Evolutionary conservation across 176 grass and related monocot species (phyloP).

Genomic region (Carex cristatella): DNA sequence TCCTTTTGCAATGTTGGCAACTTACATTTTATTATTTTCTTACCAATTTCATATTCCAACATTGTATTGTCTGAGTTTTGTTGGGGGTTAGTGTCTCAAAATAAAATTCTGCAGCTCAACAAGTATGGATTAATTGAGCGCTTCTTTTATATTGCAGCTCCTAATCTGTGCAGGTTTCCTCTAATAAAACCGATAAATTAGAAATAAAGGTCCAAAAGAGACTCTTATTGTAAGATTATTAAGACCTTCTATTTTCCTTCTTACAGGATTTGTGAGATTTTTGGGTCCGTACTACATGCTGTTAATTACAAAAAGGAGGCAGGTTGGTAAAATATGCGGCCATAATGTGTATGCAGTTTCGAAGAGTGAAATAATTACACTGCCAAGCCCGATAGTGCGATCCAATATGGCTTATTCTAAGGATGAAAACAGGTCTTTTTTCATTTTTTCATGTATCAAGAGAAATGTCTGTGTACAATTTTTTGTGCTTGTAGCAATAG

Average conservation of each 20-base stretch:
- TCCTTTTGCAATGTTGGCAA: constrained; percentile 6
- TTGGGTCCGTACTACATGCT: constrained; percentile 97
- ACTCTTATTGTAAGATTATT: neutral
- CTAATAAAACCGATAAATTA: neutral
- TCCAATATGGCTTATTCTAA: constrained; percentile 89
- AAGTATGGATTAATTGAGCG: neutral
- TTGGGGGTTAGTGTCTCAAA: neutral
- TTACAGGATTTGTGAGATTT: constrained; percentile 86
- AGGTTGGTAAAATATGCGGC: constrained; percentile 79
- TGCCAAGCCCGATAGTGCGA: constrained; percentile 77
- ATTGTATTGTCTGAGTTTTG: neutral
- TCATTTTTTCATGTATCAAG: constrained; percentile 33
- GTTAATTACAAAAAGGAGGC: constrained; percentile 86
- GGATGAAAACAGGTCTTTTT: constrained; percentile 99
- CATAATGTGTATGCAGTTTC: constrained; percentile 71
- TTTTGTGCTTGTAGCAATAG: constrained; percentile 51
- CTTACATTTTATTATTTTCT: constrained; percentile 25
- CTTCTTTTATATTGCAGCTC: neutral
- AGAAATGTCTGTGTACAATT: constrained; percentile 59
- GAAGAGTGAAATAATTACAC: constrained; percentile 73
- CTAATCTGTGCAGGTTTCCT: neutral
- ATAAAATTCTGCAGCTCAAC: neutral
- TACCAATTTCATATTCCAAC: constrained; percentile 28
- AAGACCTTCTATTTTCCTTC: neutral
- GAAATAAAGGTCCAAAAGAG: neutral